Conservation (phyloP, 352 stramenopile genomes). For the Globisporangium perplexum region DNA sequence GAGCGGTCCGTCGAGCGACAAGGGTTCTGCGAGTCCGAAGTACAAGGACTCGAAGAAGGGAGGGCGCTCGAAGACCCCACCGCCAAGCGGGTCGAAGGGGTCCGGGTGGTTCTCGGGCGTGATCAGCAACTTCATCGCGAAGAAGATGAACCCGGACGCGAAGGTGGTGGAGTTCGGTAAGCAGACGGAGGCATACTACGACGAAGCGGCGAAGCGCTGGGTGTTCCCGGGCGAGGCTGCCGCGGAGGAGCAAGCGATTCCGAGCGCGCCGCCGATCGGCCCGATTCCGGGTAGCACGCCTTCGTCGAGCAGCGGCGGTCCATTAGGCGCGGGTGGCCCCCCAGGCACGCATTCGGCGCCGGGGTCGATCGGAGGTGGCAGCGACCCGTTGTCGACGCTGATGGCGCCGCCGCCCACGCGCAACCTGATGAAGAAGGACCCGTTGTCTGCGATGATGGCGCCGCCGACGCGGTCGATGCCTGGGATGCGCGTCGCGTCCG, state of each 20-base stretch:
- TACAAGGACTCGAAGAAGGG: slow-evolving; percentile 57
- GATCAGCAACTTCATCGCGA: slow-evolving; percentile 40
- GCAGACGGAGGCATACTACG: slow-evolving; percentile 79
- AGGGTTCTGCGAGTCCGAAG: slow-evolving; percentile 63
- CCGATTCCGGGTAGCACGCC: slow-evolving; percentile 52
- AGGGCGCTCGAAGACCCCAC: slow-evolving; percentile 72
- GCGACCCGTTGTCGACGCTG: slow-evolving; percentile 66
- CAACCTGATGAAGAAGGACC: slow-evolving; percentile 78
- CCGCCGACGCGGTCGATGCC: slow-evolving; percentile 46
- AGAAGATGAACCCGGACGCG: slow-evolving; percentile 79
- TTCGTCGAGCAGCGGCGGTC: slow-evolving; percentile 19
- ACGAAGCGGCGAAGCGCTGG: slow-evolving; percentile 83
- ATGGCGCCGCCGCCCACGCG: slow-evolving; percentile 75
- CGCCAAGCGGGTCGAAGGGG: slow-evolving; percentile 57
- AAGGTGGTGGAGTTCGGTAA: slow-evolving; percentile 77
- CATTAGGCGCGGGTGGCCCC: slow-evolving; percentile 14
- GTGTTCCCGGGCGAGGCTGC: slow-evolving; percentile 77
- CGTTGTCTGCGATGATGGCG: slow-evolving; percentile 84
- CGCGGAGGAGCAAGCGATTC: slow-evolving; percentile 51
- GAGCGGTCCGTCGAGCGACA: slow-evolving; percentile 61
- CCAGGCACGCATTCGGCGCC: slow-evolving; percentile 59
- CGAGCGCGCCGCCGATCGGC: slow-evolving; percentile 65
- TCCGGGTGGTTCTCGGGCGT: slow-evolving; percentile 49
- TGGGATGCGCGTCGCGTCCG: slow-evolving; percentile 24
- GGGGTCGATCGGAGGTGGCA: slow-evolving; percentile 53